These are phyloP conservation scores for Ganoderma lucidum DNA, from an alignment of 1,284 basidiomycete species.

Conservation along the genomic window DNA sequence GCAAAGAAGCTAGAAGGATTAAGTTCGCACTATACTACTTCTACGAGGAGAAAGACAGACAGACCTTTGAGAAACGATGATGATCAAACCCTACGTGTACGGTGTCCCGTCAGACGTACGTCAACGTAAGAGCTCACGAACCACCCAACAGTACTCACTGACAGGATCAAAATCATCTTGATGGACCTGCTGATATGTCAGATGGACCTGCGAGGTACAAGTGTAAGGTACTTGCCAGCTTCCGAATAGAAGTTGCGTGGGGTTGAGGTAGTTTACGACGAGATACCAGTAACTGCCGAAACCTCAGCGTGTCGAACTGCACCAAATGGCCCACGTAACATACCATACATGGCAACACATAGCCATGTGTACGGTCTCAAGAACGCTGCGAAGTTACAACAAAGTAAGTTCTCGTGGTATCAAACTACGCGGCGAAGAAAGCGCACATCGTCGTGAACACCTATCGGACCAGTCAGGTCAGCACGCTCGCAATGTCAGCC, in stretches of 20 bases:
- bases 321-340: not conserved
- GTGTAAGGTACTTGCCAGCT: not conserved
- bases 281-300: conserved; percentile 13
- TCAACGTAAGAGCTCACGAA: not conserved
- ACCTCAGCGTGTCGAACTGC: not conserved
- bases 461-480: not conserved
- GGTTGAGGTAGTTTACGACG: conserved; percentile 6
- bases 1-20: conserved; percentile 9
- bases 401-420: no score
- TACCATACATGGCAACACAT: conserved; percentile 11
- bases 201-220: not conserved
- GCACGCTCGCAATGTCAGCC: not conserved
- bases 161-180: conserved; percentile 16
- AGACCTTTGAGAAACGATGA: conserved; percentile 17
- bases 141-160: conserved; percentile 1
- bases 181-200: conserved; percentile 11
- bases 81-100: conserved; percentile 3
- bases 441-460: not conserved
- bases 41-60: not conserved
- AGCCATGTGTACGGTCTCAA: conserved; percentile 15
- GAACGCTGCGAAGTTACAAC: not conserved
- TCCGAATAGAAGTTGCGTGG: conserved; percentile 4
- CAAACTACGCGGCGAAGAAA: not conserved
- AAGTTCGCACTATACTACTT: not conserved
- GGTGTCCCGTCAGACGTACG: not conserved